Percentiles rank a stretch among this genome's conserved stretches.
These are phyloP conservation scores for Aegilops umbellulata DNA, from an alignment of 176 grass and related monocot genomes.

Conservation along the genomic window DNA sequence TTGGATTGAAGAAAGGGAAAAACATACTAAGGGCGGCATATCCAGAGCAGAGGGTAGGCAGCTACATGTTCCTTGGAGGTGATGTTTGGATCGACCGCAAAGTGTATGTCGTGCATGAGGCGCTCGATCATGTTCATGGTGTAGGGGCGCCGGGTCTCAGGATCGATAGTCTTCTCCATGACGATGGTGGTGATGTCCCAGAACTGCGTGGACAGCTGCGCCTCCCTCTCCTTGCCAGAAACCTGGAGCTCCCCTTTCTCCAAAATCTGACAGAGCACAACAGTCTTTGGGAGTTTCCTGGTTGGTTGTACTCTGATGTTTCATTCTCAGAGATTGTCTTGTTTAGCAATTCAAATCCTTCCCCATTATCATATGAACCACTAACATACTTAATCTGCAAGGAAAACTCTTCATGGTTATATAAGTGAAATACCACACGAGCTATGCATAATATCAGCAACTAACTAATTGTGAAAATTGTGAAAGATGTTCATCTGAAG, in stretches of 20 bases:
- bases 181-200: conserved; percentile 91
- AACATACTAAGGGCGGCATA: not conserved
- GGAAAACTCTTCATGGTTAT: conserved; percentile 19
- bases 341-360: conserved; percentile 78
- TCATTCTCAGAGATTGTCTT: conserved; percentile 81
- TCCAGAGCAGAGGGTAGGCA: not conserved
- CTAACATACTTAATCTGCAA: conserved; percentile 96
- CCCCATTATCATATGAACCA: conserved; percentile 74
- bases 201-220: conserved; percentile 78
- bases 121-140: conserved; percentile 95
- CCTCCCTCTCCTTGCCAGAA: conserved; percentile 92
- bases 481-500: conserved; percentile 68
- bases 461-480: conserved; percentile 78
- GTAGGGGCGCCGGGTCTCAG: conserved; percentile 77
- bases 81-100: conserved; percentile 28
- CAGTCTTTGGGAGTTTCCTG: conserved; percentile 64
- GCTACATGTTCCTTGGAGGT: conserved; percentile 23
- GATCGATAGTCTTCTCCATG: conserved; percentile 91
- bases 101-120: conserved; percentile 92
- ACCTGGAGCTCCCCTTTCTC: conserved; percentile 99
- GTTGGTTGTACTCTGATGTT: conserved; percentile 41
- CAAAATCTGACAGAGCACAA: conserved; percentile 59
- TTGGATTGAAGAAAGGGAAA: not conserved
- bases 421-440: not conserved
- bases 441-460: not conserved